Conservation (phyloP, 140 eudicot genomes). For the Anethum foeniculum region DNA sequence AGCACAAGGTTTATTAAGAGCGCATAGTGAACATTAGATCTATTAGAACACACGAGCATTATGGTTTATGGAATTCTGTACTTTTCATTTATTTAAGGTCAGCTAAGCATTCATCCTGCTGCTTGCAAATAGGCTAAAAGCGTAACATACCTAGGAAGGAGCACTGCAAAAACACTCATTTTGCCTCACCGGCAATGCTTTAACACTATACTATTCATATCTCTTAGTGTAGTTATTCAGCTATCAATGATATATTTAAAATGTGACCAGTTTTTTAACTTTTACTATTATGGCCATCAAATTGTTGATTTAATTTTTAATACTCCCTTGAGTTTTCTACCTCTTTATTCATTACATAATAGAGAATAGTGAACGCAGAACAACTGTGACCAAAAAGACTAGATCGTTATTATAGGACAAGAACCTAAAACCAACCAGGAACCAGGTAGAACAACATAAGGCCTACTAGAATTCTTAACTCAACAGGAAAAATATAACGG, state of each 20-base stretch:
- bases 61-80: not conserved
- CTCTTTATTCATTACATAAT: not conserved
- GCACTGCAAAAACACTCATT: not conserved
- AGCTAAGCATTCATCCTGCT: not conserved
- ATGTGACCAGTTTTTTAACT: not conserved
- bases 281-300: not conserved
- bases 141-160: not conserved
- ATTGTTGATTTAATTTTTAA: not conserved
- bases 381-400: not conserved
- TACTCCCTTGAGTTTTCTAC: not conserved
- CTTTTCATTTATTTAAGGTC: not conserved
- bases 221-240: not conserved
- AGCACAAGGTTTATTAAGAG: not conserved
- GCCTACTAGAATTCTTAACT: not conserved
- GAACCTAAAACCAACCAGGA: not conserved
- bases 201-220: not conserved
- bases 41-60: not conserved
- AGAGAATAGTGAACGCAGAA: not conserved
- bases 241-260: not conserved
- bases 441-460: not conserved
- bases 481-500: not conserved
- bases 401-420: not conserved
- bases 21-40: not conserved
- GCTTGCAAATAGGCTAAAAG: not conserved
- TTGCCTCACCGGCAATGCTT: not conserved